Evolutionary conservation across 1,284 basidiomycete species (phyloP), one percentile per base, ranked within the genome.

Genomic region (Cryptococcus sp.): DNA sequence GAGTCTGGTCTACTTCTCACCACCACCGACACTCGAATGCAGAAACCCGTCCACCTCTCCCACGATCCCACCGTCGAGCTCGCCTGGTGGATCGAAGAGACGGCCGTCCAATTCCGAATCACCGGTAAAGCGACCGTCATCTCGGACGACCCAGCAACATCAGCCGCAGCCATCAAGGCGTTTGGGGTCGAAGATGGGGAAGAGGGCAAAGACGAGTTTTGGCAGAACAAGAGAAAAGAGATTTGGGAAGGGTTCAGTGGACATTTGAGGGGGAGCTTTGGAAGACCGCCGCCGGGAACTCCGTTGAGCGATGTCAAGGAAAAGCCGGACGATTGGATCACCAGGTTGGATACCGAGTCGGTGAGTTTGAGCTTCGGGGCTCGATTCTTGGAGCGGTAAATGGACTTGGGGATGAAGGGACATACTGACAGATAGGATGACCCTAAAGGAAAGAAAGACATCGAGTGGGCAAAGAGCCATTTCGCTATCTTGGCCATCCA

Each of bases 11-110:
- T 71, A n/a, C 58, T 74, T 36, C 48, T 72, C 31, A 60, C 61
- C 3, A 68, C 69, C 2, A 71, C 72, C 41, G 72, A 74, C 57
- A 62, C 56, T 3, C 63, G 72, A 22, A 69, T 68, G 67, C 53
- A 57, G 19, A 74, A 74, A 45, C 57, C 63, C n/a, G 33, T 45
- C 18, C 68, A 74, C 48, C 53, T 72, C 11, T 41, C 50, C 5
- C 37, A 54, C 22, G 51, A 65, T 24, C 58, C 59, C 4, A 48
- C 50, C 6, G 47, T 60, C 28, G 70, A 71, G 50, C 40, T 64
- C 21, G 66, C 68, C 9, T 74, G 71, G 69, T 65, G 66, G 63
- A 60, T 74, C 37, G 60, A 62, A 18, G 35, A 51, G 2, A 52
- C 62, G 4, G 57, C 57, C 24, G 53, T 66, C 6, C 72, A 74